A percentile compares a stretch with the other conserved stretches of the same genome.
phyloP scores from a whole-genome alignment of 2,329 filamentous ascomycete species.

The Leptographium galeiforme region DNA sequence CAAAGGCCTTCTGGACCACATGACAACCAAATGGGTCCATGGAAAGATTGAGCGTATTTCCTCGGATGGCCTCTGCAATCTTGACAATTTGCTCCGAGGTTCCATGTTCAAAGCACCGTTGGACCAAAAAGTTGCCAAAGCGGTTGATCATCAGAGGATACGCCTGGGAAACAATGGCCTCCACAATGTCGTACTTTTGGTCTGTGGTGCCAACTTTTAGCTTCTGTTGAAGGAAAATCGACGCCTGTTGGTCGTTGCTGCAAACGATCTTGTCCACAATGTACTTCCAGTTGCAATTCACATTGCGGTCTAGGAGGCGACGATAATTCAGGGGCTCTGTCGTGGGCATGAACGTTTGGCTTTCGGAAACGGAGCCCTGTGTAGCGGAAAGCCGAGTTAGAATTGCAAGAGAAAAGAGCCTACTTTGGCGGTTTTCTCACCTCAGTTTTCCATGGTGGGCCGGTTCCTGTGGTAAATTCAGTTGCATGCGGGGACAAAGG shows the following conservation, averaged over 20 bases:
- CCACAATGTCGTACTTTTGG: slow-evolving; percentile 94
- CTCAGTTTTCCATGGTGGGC: slow-evolving; percentile 41
- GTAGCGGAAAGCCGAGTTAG: not conserved
- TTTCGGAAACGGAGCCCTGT: slow-evolving; percentile 37
- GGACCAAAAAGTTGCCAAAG: slow-evolving; percentile 96
- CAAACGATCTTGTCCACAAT: slow-evolving; percentile 99
- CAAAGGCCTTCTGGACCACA: slow-evolving; percentile 96
- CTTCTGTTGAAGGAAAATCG: slow-evolving; percentile 97
- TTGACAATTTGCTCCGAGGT: slow-evolving; percentile 87
- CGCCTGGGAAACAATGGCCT: slow-evolving; percentile 87
- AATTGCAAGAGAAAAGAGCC: not conserved
- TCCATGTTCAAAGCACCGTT: slow-evolving; percentile 97
- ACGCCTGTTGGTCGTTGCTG: slow-evolving; percentile 98
- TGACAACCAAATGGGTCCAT: slow-evolving; percentile 99
- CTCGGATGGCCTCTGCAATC: slow-evolving; percentile 87
- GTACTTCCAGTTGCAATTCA: slow-evolving; percentile 98
- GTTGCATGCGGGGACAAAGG: slow-evolving; percentile 60
- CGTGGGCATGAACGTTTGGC: slow-evolving; percentile 69
- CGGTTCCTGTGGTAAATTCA: slow-evolving; percentile 50
- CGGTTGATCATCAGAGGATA: slow-evolving; percentile 97
- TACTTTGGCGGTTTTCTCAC: slow-evolving; percentile 16
- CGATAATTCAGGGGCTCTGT: slow-evolving; percentile 94
- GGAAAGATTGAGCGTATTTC: slow-evolving; percentile 83
- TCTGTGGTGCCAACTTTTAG: slow-evolving; percentile 90
- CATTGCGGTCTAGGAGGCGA: slow-evolving; percentile 83